Base-by-base conservation (phyloP, 148 eudicot species). In the Polygonum aviculare region DNA sequence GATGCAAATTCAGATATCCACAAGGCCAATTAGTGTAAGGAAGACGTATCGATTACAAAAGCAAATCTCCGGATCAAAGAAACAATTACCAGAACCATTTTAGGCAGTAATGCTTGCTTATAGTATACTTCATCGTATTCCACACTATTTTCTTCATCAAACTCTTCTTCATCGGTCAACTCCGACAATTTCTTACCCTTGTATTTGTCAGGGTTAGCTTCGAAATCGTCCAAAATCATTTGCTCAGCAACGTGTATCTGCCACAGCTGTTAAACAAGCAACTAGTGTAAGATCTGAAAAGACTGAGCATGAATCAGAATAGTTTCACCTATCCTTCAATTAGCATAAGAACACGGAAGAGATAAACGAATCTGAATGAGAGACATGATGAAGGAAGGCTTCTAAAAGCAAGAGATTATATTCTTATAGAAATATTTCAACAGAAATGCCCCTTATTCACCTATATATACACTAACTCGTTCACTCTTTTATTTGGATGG, bases 181-280 rank as follows among this genome's bases (percentile, higher is more conserved):
- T 95, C 93, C 38, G 92, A 79, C 74, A 95, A 79, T 48, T 85
- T 88, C 81, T 86, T 86, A 77, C 86, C 94, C 75, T 88, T 75
- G 69, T 95, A 95, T 73, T 91, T 93, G 63, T 89, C 91, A 79
- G 99, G 99, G 77, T 89, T 93, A 16, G 83, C 80, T 79, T 88
- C 99, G 82, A 91, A 80, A 81, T 95, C 99, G 83, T 93, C 98
- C 87, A 95, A 57, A 47, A 95, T 89, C 94, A 90, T 87, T 83
- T 95, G 99, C 85, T 95, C 99, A 77, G 99, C 91, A 78, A 80
- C 86, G 84, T 95, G 91, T 72, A 95, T 87, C 82, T 91, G 96
- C 99, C 99, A 95, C 76, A 95, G 78, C 99, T 95, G 89, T 84
- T 76, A 49, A 70, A 69, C 44, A 83, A 18, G 69, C 69, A 76